These are phyloP conservation scores for Trematosphaeria pertusa DNA, from an alignment of 2,329 filamentous ascomycete species.

Conservation along the genomic window DNA sequence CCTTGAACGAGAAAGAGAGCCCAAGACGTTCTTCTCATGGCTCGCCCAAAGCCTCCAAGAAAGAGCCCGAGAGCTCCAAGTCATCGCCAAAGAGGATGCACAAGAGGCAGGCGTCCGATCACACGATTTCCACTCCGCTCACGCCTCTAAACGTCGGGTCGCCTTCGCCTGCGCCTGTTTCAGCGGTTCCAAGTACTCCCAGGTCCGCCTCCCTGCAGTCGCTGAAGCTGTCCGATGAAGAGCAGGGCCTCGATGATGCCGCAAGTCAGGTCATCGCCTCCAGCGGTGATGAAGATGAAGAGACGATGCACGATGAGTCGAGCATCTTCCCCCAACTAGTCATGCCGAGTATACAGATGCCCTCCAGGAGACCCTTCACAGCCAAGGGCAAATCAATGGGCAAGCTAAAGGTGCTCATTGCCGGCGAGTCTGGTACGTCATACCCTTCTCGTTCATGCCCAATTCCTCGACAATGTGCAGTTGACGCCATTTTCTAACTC, in stretches of 20 bases:
- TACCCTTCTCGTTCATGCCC: not conserved
- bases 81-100: conserved; percentile 27
- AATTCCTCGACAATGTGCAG: not conserved
- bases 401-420: conserved; percentile 85
- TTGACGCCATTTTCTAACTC: conserved; percentile 25
- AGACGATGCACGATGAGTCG: conserved; percentile 41
- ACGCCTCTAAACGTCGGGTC: conserved; percentile 34
- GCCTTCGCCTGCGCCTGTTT: conserved; percentile 55
- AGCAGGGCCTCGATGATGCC: conserved; percentile 61
- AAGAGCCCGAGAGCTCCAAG: conserved; percentile 27
- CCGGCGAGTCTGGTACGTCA: conserved; percentile 74
- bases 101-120: conserved; percentile 31
- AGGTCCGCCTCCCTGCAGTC: conserved; percentile 67
- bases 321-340: conserved; percentile 75
- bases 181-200: conserved; percentile 64
- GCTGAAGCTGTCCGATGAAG: conserved; percentile 64
- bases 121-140: conserved; percentile 28
- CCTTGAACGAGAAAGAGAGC: conserved; percentile 39
- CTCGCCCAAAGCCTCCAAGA: conserved; percentile 26
- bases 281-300: conserved; percentile 61
- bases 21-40: conserved; percentile 29
- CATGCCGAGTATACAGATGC: conserved; percentile 96
- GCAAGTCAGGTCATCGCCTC: conserved; percentile 63
- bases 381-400: conserved; percentile 83
- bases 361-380: conserved; percentile 86